These are phyloP conservation scores for Aspergillus sp. DNA, from an alignment of 2,329 filamentous ascomycete species.

Conservation along the genomic window DNA sequence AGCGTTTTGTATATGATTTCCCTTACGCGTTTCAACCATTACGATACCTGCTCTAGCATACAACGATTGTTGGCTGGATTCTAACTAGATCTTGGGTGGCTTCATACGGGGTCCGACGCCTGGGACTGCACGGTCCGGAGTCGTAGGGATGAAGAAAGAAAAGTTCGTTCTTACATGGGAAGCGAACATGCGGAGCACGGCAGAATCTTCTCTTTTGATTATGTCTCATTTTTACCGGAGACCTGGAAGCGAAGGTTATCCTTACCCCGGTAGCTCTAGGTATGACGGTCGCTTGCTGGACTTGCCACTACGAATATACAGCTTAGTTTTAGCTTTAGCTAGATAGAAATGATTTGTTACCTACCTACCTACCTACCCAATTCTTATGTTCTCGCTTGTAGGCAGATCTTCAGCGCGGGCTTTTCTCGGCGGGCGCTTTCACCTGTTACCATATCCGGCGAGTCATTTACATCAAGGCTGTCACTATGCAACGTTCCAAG, in stretches of 20 bases:
- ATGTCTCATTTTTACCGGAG: not conserved
- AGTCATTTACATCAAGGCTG: not conserved
- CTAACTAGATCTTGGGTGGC: constrained; percentile 9
- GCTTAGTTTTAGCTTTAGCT: not conserved
- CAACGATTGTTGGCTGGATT: constrained; percentile 9
- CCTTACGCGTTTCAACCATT: constrained; percentile 14
- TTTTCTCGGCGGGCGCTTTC: not conserved
- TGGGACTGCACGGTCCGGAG: constrained; percentile 15
- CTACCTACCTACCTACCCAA: too few relatives aligned
- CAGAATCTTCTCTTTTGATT: not conserved
- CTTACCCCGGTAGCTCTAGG: not conserved
- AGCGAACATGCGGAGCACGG: not conserved
- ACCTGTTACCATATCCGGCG: not conserved
- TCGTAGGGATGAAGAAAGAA: constrained; percentile 1
- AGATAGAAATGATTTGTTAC: constrained; percentile 4
- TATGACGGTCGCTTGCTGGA: not conserved
- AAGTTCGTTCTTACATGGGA: not conserved
- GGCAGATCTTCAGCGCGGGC: not conserved
- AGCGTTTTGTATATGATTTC: constrained; percentile 1
- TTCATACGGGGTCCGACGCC: constrained; percentile 3
- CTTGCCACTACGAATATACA: not conserved
- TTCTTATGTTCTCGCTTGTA: not conserved
- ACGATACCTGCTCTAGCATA: constrained; percentile 17
- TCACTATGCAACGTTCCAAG: not conserved
- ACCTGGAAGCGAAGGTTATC: not conserved